These are phyloP conservation scores for Jackrogersella minutella DNA, from an alignment of 495 filamentous ascomycete species.

Conservation along the genomic window DNA sequence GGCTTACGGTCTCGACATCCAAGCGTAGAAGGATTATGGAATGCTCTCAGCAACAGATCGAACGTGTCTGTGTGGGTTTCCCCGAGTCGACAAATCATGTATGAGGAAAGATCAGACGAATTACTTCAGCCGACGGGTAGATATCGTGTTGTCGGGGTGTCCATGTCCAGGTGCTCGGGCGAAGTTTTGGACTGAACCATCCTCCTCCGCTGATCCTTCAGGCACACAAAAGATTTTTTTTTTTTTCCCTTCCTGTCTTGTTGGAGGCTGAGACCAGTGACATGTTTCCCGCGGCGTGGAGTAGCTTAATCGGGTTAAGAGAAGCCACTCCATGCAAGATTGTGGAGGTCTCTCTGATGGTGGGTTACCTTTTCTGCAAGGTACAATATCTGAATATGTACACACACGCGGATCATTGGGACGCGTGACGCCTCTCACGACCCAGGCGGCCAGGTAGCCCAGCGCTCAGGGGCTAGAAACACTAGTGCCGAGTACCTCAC, in stretches of 20 bases:
- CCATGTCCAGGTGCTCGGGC: background rate
- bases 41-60: conserved; percentile 9
- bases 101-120: conserved; percentile 8
- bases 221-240: conserved; percentile 8
- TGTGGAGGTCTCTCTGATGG: conserved; percentile 11
- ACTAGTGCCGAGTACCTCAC: conserved; percentile 17
- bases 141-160: background rate
- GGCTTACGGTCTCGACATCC: conserved; percentile 19
- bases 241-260: conserved; percentile 3
- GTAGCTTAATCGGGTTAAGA: conserved; percentile 16
- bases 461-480: conserved; percentile 26
- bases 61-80: conserved; percentile 18
- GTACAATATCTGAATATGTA: background rate
- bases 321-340: conserved; percentile 10
- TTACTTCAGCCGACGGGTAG: background rate
- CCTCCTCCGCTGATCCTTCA: conserved; percentile 1
- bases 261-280: conserved; percentile 37
- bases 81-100: background rate
- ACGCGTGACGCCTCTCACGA: conserved; percentile 21
- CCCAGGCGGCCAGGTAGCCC: too few species aligned
- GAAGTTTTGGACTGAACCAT: background rate
- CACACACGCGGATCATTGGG: conserved; percentile 1
- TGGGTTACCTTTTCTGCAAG: conserved; percentile 30
- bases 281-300: conserved; percentile 24
- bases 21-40: conserved; percentile 12